A percentile compares a stretch with the other conserved stretches of the same genome.
These are phyloP conservation scores for Hammondia hammondi DNA, from an alignment of 169 alveolate species.

Conservation along the genomic window DNA sequence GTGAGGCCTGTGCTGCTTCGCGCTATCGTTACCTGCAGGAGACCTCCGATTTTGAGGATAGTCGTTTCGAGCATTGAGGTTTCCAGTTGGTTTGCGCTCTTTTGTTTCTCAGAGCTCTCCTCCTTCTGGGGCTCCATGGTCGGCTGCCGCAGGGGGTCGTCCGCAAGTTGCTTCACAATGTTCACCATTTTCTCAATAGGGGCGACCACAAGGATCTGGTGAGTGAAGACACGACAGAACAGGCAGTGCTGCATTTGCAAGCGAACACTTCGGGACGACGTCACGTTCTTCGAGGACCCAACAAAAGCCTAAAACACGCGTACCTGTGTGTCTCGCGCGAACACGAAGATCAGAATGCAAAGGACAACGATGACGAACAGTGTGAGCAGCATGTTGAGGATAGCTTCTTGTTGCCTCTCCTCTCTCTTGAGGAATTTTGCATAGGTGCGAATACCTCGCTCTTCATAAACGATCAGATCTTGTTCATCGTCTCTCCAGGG, in stretches of 20 bases:
- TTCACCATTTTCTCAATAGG: conserved; percentile 89
- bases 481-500: conserved; percentile 44
- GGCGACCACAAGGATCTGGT: conserved; percentile 76
- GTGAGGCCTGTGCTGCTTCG: no score
- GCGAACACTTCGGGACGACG: no score
- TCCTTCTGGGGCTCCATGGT: conserved; percentile 73
- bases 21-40: conserved; percentile 63
- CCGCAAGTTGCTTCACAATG: conserved; percentile 84
- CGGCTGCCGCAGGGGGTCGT: conserved; percentile 77
- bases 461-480: conserved; percentile 23
- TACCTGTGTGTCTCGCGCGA: conserved; percentile 80
- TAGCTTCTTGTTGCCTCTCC: conserved; percentile 30
- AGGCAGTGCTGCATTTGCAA: background rate
- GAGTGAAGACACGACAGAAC: background rate
- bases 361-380: conserved; percentile 68
- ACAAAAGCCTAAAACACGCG: background rate
- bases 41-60: conserved; percentile 87
- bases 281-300: no score
- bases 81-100: conserved; percentile 70
- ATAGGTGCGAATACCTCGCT: background rate
- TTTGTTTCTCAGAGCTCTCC: conserved; percentile 31
- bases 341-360: conserved; percentile 74
- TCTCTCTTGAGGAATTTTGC: conserved; percentile 29
- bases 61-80: conserved; percentile 87
- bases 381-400: conserved; percentile 37